Conservation (phyloP, 495 filamentous ascomycete species). For the Melanomma pulvis-pyrius region DNA sequence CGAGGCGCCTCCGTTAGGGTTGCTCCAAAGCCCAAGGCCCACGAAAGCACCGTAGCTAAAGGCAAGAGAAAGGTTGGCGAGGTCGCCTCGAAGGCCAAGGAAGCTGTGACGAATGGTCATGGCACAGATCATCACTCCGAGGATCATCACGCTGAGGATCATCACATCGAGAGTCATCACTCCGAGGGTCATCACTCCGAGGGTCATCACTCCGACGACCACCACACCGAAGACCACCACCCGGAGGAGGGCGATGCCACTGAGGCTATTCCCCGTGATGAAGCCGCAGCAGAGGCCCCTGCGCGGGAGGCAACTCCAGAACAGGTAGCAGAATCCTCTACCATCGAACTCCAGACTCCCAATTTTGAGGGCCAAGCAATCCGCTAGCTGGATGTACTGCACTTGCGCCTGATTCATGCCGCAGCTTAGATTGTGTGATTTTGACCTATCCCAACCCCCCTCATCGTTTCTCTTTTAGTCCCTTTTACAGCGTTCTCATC, state of each 20-base stretch:
- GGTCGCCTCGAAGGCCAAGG: conserved; percentile 30
- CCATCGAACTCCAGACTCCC: conserved; percentile 26
- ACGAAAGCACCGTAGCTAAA: conserved; percentile 22
- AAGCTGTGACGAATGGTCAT: conserved; percentile 26
- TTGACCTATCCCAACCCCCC: not conserved
- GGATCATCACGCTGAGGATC: conserved; percentile 2
- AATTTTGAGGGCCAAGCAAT: conserved; percentile 25
- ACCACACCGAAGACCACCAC: not conserved
- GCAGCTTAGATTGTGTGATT: not conserved
- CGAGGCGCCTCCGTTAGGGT: conserved; percentile 16
- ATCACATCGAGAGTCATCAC: conserved; percentile 8
- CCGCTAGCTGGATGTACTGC: conserved; percentile 10
- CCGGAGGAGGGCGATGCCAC: not conserved
- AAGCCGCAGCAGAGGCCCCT: not conserved
- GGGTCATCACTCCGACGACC: not conserved
- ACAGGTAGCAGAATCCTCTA: conserved; percentile 11
- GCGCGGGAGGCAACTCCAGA: conserved; percentile 1
- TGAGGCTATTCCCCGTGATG: not conserved
- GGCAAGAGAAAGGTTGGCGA: conserved; percentile 32
- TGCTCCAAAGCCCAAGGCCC: conserved; percentile 19
- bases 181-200: conserved; percentile 1
- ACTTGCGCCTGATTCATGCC: too few species aligned
- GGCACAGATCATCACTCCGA: conserved; percentile 9
- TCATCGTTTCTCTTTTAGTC: not conserved
- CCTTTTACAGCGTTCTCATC: conserved; percentile 3